Evolutionary conservation across 169 alveolate genomes (phyloP).

Genomic region (Plasmodium billcollinsi): DNA sequence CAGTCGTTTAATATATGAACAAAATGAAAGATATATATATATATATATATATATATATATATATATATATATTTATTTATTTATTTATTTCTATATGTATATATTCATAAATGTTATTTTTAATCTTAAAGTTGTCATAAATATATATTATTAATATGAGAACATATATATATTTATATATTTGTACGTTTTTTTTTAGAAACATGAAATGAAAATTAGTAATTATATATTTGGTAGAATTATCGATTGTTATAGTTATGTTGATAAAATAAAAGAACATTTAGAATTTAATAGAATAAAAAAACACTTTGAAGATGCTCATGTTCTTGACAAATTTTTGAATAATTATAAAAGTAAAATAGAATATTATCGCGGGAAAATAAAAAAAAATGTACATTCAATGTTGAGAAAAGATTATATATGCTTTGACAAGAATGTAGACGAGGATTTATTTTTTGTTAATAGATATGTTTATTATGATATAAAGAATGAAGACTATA

Average conservation of each 20-base stretch:
- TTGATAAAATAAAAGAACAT: constrained; percentile 32
- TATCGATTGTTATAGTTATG: constrained; percentile 16
- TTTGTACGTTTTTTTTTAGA: not conserved
- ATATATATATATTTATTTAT: no score
- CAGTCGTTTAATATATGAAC: no score
- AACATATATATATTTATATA: no score
- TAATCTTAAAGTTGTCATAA: no score
- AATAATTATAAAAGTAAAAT: constrained; percentile 19
- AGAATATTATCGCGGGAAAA: constrained; percentile 24
- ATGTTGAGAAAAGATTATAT: constrained; percentile 12
- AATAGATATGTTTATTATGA: constrained; percentile 51
- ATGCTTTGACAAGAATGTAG: constrained; percentile 14
- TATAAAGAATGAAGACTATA: constrained; percentile 9
- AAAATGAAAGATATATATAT: no score
- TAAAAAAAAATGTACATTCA: constrained; percentile 34
- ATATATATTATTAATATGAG: no score
- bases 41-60: no score
- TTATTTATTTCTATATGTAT: no score
- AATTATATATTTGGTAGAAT: constrained; percentile 42
- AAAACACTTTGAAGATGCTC: not conserved
- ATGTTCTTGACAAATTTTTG: constrained; percentile 11
- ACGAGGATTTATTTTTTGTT: constrained; percentile 22
- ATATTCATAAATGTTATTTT: no score
- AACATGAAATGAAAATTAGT: constrained; percentile 7
- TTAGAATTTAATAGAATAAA: constrained; percentile 10